A percentile compares a stretch with the other conserved stretches of the same genome.
These are phyloP conservation scores for Zygotorulaspora florentina DNA, from an alignment of 805 yeast genomes.

Conservation along the genomic window DNA sequence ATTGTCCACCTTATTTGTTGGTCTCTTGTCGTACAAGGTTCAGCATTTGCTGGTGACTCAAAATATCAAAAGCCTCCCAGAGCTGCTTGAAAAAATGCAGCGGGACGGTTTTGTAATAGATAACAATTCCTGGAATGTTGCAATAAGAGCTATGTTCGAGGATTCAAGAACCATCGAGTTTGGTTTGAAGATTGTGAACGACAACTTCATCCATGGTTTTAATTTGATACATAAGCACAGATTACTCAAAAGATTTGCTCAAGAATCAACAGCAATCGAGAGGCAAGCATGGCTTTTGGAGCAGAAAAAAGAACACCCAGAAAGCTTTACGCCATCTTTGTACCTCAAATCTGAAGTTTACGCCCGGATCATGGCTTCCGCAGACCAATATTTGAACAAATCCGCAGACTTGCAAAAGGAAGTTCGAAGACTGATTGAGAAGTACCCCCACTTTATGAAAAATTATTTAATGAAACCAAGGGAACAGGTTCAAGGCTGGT, in stretches of 20 bases:
- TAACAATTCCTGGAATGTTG: conserved; percentile 34
- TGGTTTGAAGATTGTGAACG: conserved; percentile 32
- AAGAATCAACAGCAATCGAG: conserved; percentile 15
- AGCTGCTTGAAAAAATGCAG: conserved; percentile 19
- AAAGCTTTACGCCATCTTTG: conserved; percentile 26
- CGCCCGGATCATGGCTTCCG: conserved; percentile 11
- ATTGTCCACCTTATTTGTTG: conserved; percentile 17
- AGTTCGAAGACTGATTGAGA: conserved; percentile 17
- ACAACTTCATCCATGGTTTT: conserved; percentile 37
- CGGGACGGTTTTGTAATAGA: conserved; percentile 29
- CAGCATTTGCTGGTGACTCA: conserved; percentile 18
- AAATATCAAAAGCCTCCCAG: conserved; percentile 20
- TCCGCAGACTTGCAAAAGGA: conserved; percentile 13
- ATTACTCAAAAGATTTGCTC: conserved; percentile 15
- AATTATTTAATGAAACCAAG: conserved; percentile 27
- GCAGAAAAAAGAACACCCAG: conserved; percentile 17
- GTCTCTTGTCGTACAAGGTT: conserved; percentile 25
- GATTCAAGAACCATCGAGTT: conserved; percentile 28
- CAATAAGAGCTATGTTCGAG: conserved; percentile 26
- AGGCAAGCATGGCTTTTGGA: conserved; percentile 21
- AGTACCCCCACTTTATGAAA: conserved; percentile 36
- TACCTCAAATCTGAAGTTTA: conserved; percentile 27
- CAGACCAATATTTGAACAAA: conserved; percentile 27
- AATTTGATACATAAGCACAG: conserved; percentile 30
- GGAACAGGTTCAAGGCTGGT: conserved; percentile 23